Conservation (phyloP, 495 filamentous ascomycete species). For the Penicillium pancosmium region DNA sequence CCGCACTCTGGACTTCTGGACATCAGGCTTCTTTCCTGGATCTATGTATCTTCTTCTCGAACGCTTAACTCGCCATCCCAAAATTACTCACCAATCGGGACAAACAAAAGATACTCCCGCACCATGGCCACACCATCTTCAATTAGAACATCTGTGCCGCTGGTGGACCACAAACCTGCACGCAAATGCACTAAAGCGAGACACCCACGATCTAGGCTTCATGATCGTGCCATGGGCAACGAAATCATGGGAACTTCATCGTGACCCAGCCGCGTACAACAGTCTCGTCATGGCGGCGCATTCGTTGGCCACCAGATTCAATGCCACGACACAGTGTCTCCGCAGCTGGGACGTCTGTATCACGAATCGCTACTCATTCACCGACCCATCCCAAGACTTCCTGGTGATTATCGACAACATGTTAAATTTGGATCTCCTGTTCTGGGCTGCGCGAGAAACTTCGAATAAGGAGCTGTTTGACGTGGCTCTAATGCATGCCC, state of each 20-base stretch:
- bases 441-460: conserved; percentile 42
- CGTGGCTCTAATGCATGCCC: conserved; percentile 43
- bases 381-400: conserved; percentile 25
- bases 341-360: conserved; percentile 41
- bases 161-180: conserved; percentile 41
- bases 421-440: conserved; percentile 50
- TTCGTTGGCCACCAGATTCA: conserved; percentile 40
- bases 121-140: conserved; percentile 14
- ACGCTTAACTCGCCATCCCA: conserved; percentile 18
- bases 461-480: conserved; percentile 27
- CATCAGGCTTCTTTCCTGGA: conserved; percentile 44
- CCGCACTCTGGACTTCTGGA: conserved; percentile 37
- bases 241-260: conserved; percentile 39
- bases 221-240: conserved; percentile 45
- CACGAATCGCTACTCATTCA: conserved; percentile 38
- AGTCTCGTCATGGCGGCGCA: conserved; percentile 38
- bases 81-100: background rate
- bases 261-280: conserved; percentile 32
- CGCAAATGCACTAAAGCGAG: conserved; percentile 32
- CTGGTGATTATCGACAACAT: conserved; percentile 53
- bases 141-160: conserved; percentile 37
- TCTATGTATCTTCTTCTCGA: conserved; percentile 38
- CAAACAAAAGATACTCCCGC: background rate
- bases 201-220: conserved; percentile 51
- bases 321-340: conserved; percentile 33